Evolutionary conservation across 2,329 filamentous ascomycete genomes (phyloP).

Genomic region (Scorias spongiosa): DNA sequence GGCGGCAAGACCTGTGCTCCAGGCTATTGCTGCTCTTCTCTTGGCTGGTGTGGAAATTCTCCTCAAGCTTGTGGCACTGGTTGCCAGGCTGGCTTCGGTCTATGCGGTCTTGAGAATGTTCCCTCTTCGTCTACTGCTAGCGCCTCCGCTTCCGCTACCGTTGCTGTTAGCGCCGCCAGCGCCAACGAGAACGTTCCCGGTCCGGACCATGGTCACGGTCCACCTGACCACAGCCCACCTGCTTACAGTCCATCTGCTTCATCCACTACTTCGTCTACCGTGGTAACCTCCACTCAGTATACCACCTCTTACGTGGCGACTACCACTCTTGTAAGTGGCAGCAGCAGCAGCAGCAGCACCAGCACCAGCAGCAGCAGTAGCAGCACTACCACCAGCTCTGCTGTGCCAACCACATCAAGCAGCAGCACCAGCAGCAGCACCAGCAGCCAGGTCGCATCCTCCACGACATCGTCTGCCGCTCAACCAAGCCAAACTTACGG

Average conservation of each 20-base stretch:
- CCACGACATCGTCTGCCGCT: background rate
- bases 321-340: background rate
- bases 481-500: constrained; percentile 1
- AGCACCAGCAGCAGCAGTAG: background rate
- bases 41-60: constrained; percentile 10
- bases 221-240: background rate
- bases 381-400: background rate
- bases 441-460: constrained; percentile 28
- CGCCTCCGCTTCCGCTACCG: constrained; percentile 1
- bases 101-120: constrained; percentile 3
- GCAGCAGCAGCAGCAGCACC: background rate
- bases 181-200: background rate
- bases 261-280: background rate
- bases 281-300: background rate
- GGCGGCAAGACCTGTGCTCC: constrained; percentile 6
- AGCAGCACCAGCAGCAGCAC: constrained; percentile 7
- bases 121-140: constrained; percentile 1
- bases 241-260: background rate
- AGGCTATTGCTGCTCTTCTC: constrained; percentile 8
- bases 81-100: constrained; percentile 13
- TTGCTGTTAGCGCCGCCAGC: background rate
- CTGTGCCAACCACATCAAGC: background rate
- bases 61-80: constrained; percentile 10
- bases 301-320: background rate
- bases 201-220: no score